Evolutionary conservation across 176 grass and related monocot genomes (phyloP), one percentile per base, ranked within the genome.

Genomic region (Pontederia paniculata): DNA sequence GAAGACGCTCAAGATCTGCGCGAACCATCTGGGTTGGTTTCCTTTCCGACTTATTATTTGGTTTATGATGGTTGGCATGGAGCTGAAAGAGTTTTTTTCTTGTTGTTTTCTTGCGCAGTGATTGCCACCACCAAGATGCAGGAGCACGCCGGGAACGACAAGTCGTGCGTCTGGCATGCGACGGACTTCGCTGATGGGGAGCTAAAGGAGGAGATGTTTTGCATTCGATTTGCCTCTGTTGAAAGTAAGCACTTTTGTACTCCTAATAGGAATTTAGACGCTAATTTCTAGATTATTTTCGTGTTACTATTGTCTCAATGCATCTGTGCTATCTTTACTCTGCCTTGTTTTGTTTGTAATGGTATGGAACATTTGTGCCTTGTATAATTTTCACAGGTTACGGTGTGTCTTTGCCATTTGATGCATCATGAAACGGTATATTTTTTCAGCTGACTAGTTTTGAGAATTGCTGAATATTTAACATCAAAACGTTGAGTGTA

Each of bases 1-100:
- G 2, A 91, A 85, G 69, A 91, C 87, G 0, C 87, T 86, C 2
- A 91, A 91, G 74, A 91, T 91, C 72, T 91, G 87, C 63, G 87
- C 87, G 0, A 91, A 91, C 48, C 87, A 91, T 42, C 68, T 91
- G 44, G 81, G 87, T 86, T 13, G 12, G 23, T 9, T 37, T 67
- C 16, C 48, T 54, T 51, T 42, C 13, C 21, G 10, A 54, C 9
- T 10, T 67, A 7, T 31, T 51, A 9, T 7, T 17, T 0, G 28
- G 28, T 21, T 62, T 37, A 66, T 54, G 8, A 9, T 41, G 10
- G 25, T 55, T 54, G 5, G 21, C 8, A 23, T 20, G 9, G 10
- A 7, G 4, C 9, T 65, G 23, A 28, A 57, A 12, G n/a, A n/a
- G 13, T 37, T 57, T 31, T 23, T 14, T 16, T 8, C 0, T 57